Base-by-base conservation (phyloP, 768 basidiomycete genomes). In the Suillus americanus region DNA sequence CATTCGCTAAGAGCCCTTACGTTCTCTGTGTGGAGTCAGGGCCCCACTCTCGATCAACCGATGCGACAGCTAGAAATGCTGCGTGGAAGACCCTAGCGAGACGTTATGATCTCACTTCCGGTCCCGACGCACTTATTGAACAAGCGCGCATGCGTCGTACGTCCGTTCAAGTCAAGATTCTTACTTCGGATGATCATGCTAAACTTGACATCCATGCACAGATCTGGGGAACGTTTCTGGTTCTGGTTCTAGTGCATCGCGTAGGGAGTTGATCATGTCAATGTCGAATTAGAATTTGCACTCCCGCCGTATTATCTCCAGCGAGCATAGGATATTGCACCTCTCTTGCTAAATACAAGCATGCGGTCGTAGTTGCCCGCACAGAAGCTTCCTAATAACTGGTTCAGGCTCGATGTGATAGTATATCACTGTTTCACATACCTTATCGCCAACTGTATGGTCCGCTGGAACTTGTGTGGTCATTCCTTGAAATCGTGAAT, bases 251-350 rank as follows among this genome's bases (percentile, higher is more conserved):
- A 14, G 23, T 18, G 38, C 38, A 57, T 38, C 48, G 60, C 48
- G 30, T 16, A 41, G 51, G 43, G 38, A 70, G 56, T 62, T 62
- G 68, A 64, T 48, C 57, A 66, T 69, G 65, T 65, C 65, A 66
- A 59, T 56, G 56, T 56, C 35, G 10, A 33, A 54, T 54, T 54
- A 54, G 30, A 54, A 54, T 54, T 54, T 13, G 20, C 20, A 35
- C 5, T 20, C 25, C 10, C 10, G 5, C 38, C 56, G 38, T 35
- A 18, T 38, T 57, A 57, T 41, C 38, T 41, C 57, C 18, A 59
- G 57, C 18, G 12, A 30, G 25, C 5, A 0, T 30, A 16, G 9
- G 1, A 41, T 30, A 30, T 20, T 20, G 38, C 57, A 41, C 13
- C 55, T 54, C 53, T n/a, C 35, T 56, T 56, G n/a, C 25, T 25